Percentiles rank a stretch among this genome's conserved stretches.
Conservation (phyloP, 2,329 filamentous ascomycete species). For the Paracamarosporium sp. region DNA sequence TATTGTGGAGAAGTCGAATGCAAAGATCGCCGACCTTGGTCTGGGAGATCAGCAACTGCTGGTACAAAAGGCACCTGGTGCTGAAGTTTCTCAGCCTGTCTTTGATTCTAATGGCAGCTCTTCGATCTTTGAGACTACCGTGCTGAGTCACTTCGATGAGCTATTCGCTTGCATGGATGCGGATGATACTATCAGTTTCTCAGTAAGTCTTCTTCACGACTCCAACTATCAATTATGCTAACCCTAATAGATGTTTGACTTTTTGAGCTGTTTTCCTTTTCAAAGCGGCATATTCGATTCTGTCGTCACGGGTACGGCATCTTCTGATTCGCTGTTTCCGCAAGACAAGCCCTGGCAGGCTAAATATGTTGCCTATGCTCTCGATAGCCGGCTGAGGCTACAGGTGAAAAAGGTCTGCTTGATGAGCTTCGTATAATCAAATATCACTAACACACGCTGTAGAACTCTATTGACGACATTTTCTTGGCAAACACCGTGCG, state of each 20-base stretch:
- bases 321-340: constrained; percentile 38
- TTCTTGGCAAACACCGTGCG: constrained; percentile 41
- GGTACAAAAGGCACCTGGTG: constrained; percentile 38
- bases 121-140: constrained; percentile 73
- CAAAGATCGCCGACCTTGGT: constrained; percentile 66
- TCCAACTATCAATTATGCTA: constrained; percentile 11
- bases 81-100: constrained; percentile 29
- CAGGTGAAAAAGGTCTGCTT: constrained; percentile 39
- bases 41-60: constrained; percentile 33
- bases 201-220: constrained; percentile 19
- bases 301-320: constrained; percentile 29
- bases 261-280: constrained; percentile 40
- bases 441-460: constrained; percentile 15
- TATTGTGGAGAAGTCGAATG: constrained; percentile 62
- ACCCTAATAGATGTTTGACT: constrained; percentile 40
- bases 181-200: constrained; percentile 59
- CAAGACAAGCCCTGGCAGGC: constrained; percentile 44
- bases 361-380: constrained; percentile 39
- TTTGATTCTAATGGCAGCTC: constrained; percentile 31
- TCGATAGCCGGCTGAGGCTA: constrained; percentile 37
- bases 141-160: constrained; percentile 82
- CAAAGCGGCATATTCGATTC: constrained; percentile 35
- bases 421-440: not conserved
- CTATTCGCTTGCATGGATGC: constrained; percentile 82
- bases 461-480: constrained; percentile 39